phyloP scores from a whole-genome alignment of 345 rosid species.

The Corchorus olitorius region DNA sequence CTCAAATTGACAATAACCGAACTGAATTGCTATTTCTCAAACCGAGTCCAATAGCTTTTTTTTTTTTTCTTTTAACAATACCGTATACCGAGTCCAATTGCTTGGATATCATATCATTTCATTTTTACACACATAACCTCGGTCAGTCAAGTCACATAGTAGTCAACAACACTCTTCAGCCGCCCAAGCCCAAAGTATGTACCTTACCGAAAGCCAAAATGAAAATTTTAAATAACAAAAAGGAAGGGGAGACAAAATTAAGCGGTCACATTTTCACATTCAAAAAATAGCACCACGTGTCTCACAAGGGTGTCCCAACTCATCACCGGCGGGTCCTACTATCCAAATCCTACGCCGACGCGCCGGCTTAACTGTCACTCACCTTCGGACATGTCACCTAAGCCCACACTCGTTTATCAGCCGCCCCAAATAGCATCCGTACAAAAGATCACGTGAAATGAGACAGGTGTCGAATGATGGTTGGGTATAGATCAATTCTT shows the following conservation, averaged over 20 bases:
- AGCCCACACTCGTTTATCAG: not conserved
- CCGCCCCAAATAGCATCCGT: conserved; percentile 5
- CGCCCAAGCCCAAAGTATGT: not conserved
- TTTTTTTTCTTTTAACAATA: no score
- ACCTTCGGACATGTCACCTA: conserved; percentile 31
- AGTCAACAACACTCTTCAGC: not conserved
- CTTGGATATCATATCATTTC: no score
- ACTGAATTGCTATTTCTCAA: no score
- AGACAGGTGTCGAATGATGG: not conserved
- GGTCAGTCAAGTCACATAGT: not conserved
- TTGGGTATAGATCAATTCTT: not conserved
- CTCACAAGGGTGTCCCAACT: not conserved
- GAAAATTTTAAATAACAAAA: no score
- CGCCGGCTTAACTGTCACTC: conserved; percentile 36
- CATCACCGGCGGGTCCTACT: not conserved
- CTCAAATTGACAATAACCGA: no score
- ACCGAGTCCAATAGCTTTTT: no score
- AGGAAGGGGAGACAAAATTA: not conserved
- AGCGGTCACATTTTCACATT: no score
- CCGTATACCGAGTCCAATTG: no score
- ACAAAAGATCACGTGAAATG: conserved; percentile 24
- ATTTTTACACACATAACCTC: no score
- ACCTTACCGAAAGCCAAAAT: no score
- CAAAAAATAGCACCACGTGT: conserved; percentile 11
- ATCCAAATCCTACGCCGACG: conserved; percentile 22